These are phyloP conservation scores for Pseudogymnoascus sp. DNA, from an alignment of 2,329 filamentous ascomycete species.

Conservation along the genomic window DNA sequence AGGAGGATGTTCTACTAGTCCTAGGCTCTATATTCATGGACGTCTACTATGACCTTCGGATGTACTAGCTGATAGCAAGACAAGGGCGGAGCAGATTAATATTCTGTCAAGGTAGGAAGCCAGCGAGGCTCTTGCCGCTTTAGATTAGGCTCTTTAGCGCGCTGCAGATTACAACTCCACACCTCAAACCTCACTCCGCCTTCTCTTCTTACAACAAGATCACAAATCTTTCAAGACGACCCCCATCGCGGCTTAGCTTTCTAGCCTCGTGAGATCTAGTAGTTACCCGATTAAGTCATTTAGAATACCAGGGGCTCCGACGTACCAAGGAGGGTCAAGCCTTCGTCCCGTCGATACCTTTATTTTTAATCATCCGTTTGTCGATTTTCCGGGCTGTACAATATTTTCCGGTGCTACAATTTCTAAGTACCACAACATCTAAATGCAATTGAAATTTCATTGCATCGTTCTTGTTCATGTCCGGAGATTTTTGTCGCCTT, in stretches of 20 bases:
- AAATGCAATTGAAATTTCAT: slow-evolving; percentile 10
- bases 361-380: slow-evolving; percentile 14
- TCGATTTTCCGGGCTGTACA: slow-evolving; percentile 16
- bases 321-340: slow-evolving; percentile 3
- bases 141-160: slow-evolving; percentile 5
- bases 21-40: neutral
- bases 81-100: slow-evolving; percentile 3
- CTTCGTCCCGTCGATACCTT: slow-evolving; percentile 6
- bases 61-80: slow-evolving; percentile 3
- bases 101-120: slow-evolving; percentile 2
- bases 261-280: neutral
- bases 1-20: neutral
- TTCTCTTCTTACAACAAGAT: neutral
- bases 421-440: slow-evolving; percentile 5
- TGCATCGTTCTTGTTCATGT: slow-evolving; percentile 13
- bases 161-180: neutral
- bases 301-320: neutral
- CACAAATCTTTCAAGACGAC: slow-evolving; percentile 4
- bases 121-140: slow-evolving; percentile 4
- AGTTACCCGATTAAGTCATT: neutral
- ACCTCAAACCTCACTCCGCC: neutral
- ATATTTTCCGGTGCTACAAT: slow-evolving; percentile 8
- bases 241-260: neutral
- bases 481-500: slow-evolving; percentile 13
- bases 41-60: neutral